Evolutionary conservation across 768 basidiomycete genomes (phyloP).

Genomic region (Astraeus odoratus): DNA sequence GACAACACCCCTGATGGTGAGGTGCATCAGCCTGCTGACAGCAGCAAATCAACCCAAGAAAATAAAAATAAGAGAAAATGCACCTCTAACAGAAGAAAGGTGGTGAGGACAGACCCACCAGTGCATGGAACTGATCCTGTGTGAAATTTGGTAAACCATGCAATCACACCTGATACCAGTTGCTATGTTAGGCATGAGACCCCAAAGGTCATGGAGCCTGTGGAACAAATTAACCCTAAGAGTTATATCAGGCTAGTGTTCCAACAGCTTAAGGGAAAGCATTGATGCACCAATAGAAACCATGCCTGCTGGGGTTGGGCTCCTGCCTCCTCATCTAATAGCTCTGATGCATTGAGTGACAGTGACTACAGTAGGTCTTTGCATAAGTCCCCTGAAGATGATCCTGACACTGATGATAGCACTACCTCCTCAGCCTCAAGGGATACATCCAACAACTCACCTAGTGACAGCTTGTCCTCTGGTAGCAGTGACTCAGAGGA

Average conservation of each 20-base stretch:
- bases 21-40: too few relatives aligned
- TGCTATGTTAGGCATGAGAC: background rate
- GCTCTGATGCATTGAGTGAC: background rate
- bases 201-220: background rate
- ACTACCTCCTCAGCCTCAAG: too few relatives aligned
- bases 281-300: background rate
- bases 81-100: background rate
- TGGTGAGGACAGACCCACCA: background rate
- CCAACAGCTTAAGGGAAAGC: background rate
- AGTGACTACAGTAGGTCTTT: too few relatives aligned
- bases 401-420: background rate
- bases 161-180: background rate
- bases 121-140: background rate
- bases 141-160: background rate
- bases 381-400: background rate
- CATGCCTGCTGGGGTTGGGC: background rate
- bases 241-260: background rate
- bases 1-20: too few relatives aligned
- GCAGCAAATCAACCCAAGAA: too few relatives aligned
- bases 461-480: too few relatives aligned
- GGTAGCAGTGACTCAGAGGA: too few relatives aligned
- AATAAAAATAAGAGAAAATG: background rate
- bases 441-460: too few relatives aligned
- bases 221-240: background rate
- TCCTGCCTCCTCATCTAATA: too few relatives aligned